A percentile compares a stretch with the other conserved stretches of the same genome.
Evolutionary conservation across 2,329 filamentous ascomycete species (phyloP).

Genomic region (Tolypocladium album): DNA sequence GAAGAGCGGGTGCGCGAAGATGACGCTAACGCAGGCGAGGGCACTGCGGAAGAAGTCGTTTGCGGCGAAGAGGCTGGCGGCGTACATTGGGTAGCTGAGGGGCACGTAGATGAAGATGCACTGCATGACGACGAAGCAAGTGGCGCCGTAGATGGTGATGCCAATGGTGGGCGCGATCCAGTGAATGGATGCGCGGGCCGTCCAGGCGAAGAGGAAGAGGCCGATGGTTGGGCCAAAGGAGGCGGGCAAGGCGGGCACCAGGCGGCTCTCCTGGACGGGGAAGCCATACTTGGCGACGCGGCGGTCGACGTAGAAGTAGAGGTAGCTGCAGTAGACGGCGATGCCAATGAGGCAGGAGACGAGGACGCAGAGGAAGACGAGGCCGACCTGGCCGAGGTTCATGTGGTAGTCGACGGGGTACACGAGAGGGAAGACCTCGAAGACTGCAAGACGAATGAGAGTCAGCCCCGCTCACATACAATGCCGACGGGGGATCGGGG

Average conservation of each 20-base stretch:
- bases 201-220: constrained; percentile 53
- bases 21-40: constrained; percentile 47
- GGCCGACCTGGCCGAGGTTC: constrained; percentile 44
- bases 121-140: constrained; percentile 45
- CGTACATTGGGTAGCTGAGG: constrained; percentile 43
- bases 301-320: constrained; percentile 39
- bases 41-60: constrained; percentile 50
- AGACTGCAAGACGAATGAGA: constrained; percentile 24
- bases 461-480: background rate
- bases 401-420: constrained; percentile 50
- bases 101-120: constrained; percentile 51
- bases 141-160: constrained; percentile 41
- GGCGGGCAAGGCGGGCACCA: constrained; percentile 43
- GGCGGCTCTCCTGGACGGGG: constrained; percentile 40
- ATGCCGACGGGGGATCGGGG: rapidly evolving
- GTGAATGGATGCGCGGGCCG: constrained; percentile 35
- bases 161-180: constrained; percentile 48
- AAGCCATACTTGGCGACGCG: constrained; percentile 37
- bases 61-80: constrained; percentile 47
- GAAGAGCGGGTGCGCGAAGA: constrained; percentile 51
- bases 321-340: constrained; percentile 36
- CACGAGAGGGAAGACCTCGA: constrained; percentile 57
- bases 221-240: constrained; percentile 43
- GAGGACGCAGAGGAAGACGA: constrained; percentile 50
- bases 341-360: constrained; percentile 45